These are phyloP conservation scores for Tephrocybe sp. DNA, from an alignment of 768 basidiomycete genomes.

Conservation along the genomic window DNA sequence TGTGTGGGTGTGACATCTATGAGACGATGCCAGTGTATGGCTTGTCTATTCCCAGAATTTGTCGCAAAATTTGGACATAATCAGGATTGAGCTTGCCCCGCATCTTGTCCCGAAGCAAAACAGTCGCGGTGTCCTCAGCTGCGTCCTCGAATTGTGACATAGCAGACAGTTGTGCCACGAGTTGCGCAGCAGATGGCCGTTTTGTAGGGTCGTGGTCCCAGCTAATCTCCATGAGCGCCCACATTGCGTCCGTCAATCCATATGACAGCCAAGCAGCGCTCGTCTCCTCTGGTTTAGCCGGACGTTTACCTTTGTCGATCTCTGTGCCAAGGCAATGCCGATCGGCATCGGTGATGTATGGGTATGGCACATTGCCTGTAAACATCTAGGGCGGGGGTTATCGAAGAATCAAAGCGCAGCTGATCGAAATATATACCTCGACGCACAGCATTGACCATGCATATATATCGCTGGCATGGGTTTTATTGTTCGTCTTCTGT, in stretches of 20 bases:
- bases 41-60: no score
- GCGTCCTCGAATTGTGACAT: no score
- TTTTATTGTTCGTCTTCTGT: conserved; percentile 1
- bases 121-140: no score
- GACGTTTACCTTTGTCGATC: not conserved
- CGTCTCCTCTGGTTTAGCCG: not conserved
- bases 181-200: no score
- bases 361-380: not conserved
- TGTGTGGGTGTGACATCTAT: no score
- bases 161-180: no score
- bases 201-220: not conserved
- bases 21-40: no score
- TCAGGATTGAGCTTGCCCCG: no score
- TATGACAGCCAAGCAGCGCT: not conserved
- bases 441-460: conserved; percentile 25
- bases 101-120: no score
- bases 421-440: conserved; percentile 18
- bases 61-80: no score
- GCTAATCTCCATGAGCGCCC: not conserved
- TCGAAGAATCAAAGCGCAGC: not conserved
- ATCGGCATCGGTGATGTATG: not conserved
- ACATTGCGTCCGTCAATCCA: not conserved
- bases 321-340: not conserved
- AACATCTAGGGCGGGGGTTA: not conserved
- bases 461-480: conserved; percentile 25